Conservation (phyloP, 257 asterid species). For the Dorcoceras hygrometricum region DNA sequence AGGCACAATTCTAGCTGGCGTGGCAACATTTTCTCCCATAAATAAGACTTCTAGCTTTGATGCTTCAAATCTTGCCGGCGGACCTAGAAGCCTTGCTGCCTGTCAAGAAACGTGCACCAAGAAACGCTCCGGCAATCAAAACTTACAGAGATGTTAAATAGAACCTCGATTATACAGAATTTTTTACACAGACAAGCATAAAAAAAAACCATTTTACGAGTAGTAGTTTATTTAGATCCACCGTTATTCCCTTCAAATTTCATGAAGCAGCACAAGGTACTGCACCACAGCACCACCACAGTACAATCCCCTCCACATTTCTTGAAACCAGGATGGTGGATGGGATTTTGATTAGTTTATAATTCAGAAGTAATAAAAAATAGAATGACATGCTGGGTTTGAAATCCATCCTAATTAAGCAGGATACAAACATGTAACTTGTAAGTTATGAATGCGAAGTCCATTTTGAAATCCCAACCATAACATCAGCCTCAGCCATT, state of each 20-base stretch:
- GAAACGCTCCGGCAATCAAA: not conserved
- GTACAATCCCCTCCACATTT: not conserved
- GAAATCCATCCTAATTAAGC: too few species aligned
- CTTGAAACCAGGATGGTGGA: not conserved
- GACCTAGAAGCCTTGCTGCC: constrained; percentile 86
- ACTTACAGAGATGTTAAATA: too few species aligned
- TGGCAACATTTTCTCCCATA: constrained; percentile 48
- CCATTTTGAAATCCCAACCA: not conserved
- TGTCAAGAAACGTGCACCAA: constrained; percentile 23
- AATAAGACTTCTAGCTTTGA: constrained; percentile 73
- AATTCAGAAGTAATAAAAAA: too few species aligned
- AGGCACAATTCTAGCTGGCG: constrained; percentile 50
- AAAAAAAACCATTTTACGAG: not conserved
- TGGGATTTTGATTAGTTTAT: too few species aligned
- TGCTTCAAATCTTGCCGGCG: constrained; percentile 91
- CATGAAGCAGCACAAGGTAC: not conserved
- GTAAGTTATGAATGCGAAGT: too few species aligned
- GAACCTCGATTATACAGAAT: not conserved
- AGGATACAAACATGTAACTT: too few species aligned
- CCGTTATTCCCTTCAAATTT: not conserved
- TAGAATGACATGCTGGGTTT: too few species aligned
- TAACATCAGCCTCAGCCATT: not conserved
- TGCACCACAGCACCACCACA: not conserved
- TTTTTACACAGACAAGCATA: too few species aligned
- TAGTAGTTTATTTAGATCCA: not conserved